These are phyloP conservation scores for Haberlea rhodopensis DNA, from an alignment of 257 asterid genomes.

Conservation along the genomic window DNA sequence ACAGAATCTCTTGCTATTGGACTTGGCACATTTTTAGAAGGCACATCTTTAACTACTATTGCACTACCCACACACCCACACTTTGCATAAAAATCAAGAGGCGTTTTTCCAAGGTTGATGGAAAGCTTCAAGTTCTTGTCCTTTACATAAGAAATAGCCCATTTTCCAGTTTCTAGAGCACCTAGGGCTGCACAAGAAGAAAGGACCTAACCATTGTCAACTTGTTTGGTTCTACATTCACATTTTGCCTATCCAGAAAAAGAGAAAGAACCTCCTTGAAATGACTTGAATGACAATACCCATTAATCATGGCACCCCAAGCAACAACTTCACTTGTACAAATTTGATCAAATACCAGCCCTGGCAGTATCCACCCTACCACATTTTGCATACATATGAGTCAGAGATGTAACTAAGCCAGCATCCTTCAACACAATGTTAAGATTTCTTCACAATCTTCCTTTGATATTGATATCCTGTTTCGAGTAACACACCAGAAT, in stretches of 20 bases:
- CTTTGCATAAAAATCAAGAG: constrained; percentile 48
- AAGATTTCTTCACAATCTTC: too few species aligned
- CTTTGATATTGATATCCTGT: too few species aligned
- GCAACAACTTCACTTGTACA: constrained; percentile 35
- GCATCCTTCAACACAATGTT: constrained; percentile 23
- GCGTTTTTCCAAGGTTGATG: constrained; percentile 36
- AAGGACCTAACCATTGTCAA: constrained; percentile 49
- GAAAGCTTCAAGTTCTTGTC: constrained; percentile 37
- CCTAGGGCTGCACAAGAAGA: constrained; percentile 52
- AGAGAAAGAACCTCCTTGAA: constrained; percentile 39
- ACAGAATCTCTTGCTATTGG: too few species aligned
- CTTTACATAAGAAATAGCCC: constrained; percentile 40
- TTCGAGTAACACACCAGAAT: too few species aligned
- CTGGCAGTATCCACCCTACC: constrained; percentile 38
- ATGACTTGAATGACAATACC: constrained; percentile 33
- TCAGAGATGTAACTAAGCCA: constrained; percentile 38
- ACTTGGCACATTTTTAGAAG: constrained; percentile 29
- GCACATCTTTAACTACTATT: constrained; percentile 30
- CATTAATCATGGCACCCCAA: constrained; percentile 54
- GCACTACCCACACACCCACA: constrained; percentile 44
- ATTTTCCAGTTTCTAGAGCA: constrained; percentile 45
- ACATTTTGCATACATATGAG: constrained; percentile 48
- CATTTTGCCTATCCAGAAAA: constrained; percentile 41
- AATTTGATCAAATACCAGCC: constrained; percentile 36
- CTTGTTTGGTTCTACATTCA: constrained; percentile 43